Percentiles rank a stretch among this genome's conserved stretches.
Evolutionary conservation across 805 yeast genomes (phyloP).

Genomic region (Clavispora santaluciae): DNA sequence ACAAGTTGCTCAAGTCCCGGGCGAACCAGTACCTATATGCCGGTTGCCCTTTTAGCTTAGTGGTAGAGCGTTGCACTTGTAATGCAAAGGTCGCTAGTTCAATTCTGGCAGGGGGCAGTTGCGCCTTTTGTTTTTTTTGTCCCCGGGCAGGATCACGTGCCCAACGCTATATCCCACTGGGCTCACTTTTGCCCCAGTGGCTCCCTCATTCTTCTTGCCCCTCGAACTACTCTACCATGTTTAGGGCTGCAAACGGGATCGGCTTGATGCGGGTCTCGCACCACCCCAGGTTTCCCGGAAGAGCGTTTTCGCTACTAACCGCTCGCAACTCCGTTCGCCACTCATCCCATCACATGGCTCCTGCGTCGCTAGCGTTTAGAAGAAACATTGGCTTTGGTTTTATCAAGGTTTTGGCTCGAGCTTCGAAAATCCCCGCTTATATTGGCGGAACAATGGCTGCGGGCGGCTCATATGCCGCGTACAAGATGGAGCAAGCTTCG

Average conservation of each 20-base stretch:
- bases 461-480: slow-evolving; percentile 88
- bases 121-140: too few relatives aligned
- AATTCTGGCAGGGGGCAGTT: slow-evolving; percentile 34
- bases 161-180: neutral
- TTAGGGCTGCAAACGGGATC: neutral
- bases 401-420: slow-evolving; percentile 47
- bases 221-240: neutral
- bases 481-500: slow-evolving; percentile 86
- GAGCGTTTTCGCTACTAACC: neutral
- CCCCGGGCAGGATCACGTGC: neutral
- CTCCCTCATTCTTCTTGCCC: neutral
- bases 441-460: slow-evolving; percentile 92
- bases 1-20: neutral
- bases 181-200: neutral
- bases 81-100: slow-evolving; percentile 90
- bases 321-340: neutral
- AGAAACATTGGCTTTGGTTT: slow-evolving; percentile 34
- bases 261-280: neutral
- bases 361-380: slow-evolving; percentile 1
- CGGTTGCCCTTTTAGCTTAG: slow-evolving; percentile 99
- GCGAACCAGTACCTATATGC: too few relatives aligned
- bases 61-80: slow-evolving; percentile 99
- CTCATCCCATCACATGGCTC: neutral
- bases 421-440: slow-evolving; percentile 66
- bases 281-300: neutral